These are phyloP conservation scores for Xylaria longipes DNA, from an alignment of 495 filamentous ascomycete genomes.

Conservation along the genomic window DNA sequence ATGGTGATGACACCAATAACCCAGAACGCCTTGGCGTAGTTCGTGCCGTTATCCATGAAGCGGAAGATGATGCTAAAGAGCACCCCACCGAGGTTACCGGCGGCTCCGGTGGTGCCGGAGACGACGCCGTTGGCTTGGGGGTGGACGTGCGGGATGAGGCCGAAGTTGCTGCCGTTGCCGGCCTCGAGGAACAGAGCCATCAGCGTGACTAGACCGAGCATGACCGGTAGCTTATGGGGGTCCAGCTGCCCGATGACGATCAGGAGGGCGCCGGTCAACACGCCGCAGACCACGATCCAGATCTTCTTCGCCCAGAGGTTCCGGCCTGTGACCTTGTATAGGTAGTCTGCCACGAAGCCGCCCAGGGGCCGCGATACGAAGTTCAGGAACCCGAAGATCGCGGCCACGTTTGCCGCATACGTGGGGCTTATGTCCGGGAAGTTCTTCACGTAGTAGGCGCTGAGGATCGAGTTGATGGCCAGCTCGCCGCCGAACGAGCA, in stretches of 20 bases:
- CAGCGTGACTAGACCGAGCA: conserved; percentile 77
- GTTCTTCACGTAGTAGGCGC: conserved; percentile 78
- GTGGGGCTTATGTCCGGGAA: conserved; percentile 79
- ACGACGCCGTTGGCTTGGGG: conserved; percentile 73
- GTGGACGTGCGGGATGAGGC: conserved; percentile 83
- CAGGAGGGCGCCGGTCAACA: conserved; percentile 70
- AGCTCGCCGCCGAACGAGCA: conserved; percentile 89
- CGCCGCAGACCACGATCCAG: conserved; percentile 66
- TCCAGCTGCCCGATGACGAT: conserved; percentile 74
- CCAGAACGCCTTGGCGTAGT: conserved; percentile 77
- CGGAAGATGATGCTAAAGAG: conserved; percentile 87
- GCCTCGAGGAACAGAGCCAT: conserved; percentile 85
- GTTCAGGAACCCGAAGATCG: conserved; percentile 92
- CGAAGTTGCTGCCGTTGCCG: conserved; percentile 85
- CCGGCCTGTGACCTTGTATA: conserved; percentile 65
- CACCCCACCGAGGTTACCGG: conserved; percentile 85
- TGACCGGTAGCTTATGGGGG: conserved; percentile 62
- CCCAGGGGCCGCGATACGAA: conserved; percentile 76
- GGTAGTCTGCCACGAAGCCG: conserved; percentile 73
- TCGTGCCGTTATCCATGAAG: conserved; percentile 63
- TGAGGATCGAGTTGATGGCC: conserved; percentile 82
- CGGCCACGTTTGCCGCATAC: conserved; percentile 74
- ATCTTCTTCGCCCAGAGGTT: conserved; percentile 79
- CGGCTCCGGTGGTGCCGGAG: conserved; percentile 76
- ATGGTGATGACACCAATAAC: conserved; percentile 82